Base-by-base conservation (phyloP, 805 yeast genomes). In the Wickerhamomyces queroliae region DNA sequence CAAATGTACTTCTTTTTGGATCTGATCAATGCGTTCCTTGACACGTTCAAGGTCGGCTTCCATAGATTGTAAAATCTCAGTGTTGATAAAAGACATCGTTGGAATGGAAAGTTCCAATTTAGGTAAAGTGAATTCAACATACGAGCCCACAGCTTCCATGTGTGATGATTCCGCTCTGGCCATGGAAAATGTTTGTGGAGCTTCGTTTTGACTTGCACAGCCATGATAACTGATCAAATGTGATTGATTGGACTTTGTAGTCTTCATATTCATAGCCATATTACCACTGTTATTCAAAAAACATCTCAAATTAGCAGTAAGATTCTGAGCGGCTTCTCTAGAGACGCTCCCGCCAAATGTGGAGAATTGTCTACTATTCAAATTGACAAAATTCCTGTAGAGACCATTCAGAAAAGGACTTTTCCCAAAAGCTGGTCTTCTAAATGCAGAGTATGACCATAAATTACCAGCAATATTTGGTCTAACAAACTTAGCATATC, bases 101-200 rank as follows among this genome's bases (percentile, higher is more conserved):
- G 73, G 67, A 35, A 71, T 52, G 13, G 57, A 48, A 17, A 56
- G 35, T 35, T 53, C 54, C 31, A 69, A 42, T 3, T 54, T 53
- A 36, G 78, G 72, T 15, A 80, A 45, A 28, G 62, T 64, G 50
- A 85, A 82, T 48, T 82, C 88, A 31, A 78, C 78, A 43, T 66
- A 66, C 33, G 80, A 66, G 17, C 80, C 83, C n/a, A 40, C 12
- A 16, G 43, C 45, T 30, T 58, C 57, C 20, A 53, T 44, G 19
- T 38, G 40, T 13, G 56, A 48, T 8, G 63, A 53, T 33, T 66
- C 67, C 17, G 56, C 50, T 41, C 56, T 55, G 11, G 70, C 72
- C 39, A 66, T 37, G 32, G 52, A 48, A 36, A 64, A 47, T 44
- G 64, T 56, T 36, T 53, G 39, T 20, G 49, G 49, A 28, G 62